These are phyloP conservation scores for Trichoderma sp. DNA, from an alignment of 2,329 filamentous ascomycete species.

Conservation along the genomic window DNA sequence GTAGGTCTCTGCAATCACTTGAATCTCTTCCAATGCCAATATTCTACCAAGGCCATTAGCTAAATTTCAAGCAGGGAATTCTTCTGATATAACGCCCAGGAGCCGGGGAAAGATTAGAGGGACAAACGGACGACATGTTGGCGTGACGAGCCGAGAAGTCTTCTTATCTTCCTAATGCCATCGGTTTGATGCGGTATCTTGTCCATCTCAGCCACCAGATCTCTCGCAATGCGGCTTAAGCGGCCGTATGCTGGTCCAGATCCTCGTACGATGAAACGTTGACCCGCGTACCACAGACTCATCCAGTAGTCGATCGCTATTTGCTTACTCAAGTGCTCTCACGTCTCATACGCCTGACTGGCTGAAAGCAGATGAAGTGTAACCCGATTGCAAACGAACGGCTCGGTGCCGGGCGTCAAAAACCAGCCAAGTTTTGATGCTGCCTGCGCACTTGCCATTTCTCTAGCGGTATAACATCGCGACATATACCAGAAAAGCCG, in stretches of 20 bases:
- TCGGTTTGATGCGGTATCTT: not conserved
- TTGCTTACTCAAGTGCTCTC: constrained; percentile 16
- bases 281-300: constrained; percentile 42
- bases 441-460: constrained; percentile 10
- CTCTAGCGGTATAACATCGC: constrained; percentile 27
- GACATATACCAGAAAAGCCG: constrained; percentile 22
- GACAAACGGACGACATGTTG: not conserved
- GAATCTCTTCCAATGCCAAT: not conserved
- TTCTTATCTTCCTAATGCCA: not conserved
- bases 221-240: constrained; percentile 16
- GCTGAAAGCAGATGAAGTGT: not conserved
- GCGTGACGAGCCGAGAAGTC: not conserved
- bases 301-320: constrained; percentile 39
- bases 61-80: not conserved
- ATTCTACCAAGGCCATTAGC: not conserved
- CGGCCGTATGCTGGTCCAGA: constrained; percentile 15
- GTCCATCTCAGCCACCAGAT: constrained; percentile 6
- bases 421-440: constrained; percentile 17
- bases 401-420: constrained; percentile 22
- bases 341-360: constrained; percentile 3
- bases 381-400: constrained; percentile 16
- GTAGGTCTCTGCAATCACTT: not conserved
- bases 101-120: not conserved
- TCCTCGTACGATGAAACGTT: constrained; percentile 24
- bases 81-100: not conserved